A percentile compares a stretch with the other conserved stretches of the same genome.
Evolutionary conservation across 805 yeast genomes (phyloP).

Genomic region (Wickerhamiella spandovensis): DNA sequence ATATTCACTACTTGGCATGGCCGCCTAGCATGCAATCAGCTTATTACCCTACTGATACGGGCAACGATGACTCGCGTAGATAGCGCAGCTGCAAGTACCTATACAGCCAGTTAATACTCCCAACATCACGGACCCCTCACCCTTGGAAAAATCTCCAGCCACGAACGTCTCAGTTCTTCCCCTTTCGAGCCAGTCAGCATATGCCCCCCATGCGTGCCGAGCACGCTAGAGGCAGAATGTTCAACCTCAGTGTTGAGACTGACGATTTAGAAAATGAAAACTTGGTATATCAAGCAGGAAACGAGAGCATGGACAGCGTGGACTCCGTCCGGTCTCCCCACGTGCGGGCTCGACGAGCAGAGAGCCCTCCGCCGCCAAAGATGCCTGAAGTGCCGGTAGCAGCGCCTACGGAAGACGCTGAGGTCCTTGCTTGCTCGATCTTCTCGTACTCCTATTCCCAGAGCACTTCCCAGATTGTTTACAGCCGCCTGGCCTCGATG

Average conservation of each 20-base stretch:
- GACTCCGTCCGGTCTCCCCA: neutral
- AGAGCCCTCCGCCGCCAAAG: slow-evolving; percentile 1
- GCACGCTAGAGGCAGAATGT: neutral
- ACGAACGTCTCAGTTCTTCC: neutral
- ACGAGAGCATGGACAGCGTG: neutral
- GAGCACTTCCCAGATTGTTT: slow-evolving; percentile 10
- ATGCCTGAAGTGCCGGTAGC: slow-evolving; percentile 1
- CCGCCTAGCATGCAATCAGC: too few species aligned
- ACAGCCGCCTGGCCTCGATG: slow-evolving; percentile 14
- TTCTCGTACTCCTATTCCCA: slow-evolving; percentile 16
- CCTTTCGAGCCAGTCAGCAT: neutral
- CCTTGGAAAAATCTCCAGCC: neutral
- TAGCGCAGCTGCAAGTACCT: neutral
- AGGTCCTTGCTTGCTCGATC: slow-evolving; percentile 3
- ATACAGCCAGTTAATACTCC: neutral
- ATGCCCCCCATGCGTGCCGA: neutral
- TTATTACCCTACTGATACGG: too few species aligned
- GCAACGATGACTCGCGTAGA: neutral
- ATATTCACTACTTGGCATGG: too few species aligned
- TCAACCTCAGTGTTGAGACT: neutral
- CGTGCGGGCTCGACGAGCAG: slow-evolving; percentile 1
- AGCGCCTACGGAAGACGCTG: neutral
- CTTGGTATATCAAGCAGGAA: neutral
- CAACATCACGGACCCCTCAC: neutral
- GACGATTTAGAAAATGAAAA: neutral